Percentiles rank a stretch among this genome's conserved stretches.
Evolutionary conservation across 2,329 filamentous ascomycete genomes (phyloP).

Genomic region (Cladophialophora chaetospira): DNA sequence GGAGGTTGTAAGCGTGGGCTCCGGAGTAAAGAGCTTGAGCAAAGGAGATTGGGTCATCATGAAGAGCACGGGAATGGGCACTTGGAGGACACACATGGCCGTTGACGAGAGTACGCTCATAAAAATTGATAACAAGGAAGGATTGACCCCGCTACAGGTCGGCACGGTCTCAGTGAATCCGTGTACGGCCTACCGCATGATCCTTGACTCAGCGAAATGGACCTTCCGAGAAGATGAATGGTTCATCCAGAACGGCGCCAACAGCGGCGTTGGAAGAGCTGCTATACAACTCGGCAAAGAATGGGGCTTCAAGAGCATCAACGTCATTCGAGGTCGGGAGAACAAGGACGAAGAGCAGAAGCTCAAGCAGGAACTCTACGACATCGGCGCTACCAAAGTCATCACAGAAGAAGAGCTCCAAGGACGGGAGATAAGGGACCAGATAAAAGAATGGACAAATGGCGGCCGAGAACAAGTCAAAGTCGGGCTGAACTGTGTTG

Average conservation of each 20-base stretch:
- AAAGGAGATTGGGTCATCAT: conserved; percentile 95
- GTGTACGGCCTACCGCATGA: conserved; percentile 90
- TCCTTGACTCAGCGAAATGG: conserved; percentile 71
- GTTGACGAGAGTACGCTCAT: conserved; percentile 64
- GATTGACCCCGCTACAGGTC: conserved; percentile 73
- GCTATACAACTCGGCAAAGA: conserved; percentile 83
- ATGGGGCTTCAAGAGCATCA: conserved; percentile 90
- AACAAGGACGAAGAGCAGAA: conserved; percentile 59
- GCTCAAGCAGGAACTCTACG: conserved; percentile 62
- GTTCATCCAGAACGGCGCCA: conserved; percentile 97
- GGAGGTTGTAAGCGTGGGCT: conserved; percentile 74
- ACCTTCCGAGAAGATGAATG: conserved; percentile 73
- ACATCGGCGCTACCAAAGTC: conserved; percentile 64
- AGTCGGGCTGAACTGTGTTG: conserved; percentile 89
- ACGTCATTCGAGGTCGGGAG: conserved; percentile 76
- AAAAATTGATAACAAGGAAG: conserved; percentile 68
- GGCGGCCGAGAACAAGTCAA: conserved; percentile 71
- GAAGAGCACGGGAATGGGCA: conserved; percentile 78
- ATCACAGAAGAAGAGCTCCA: conserved; percentile 63
- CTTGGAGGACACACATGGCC: conserved; percentile 90
- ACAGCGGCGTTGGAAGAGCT: conserved; percentile 86
- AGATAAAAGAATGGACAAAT: conserved; percentile 68
- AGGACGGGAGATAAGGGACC: conserved; percentile 46
- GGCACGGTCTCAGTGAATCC: conserved; percentile 92
- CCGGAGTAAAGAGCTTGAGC: conserved; percentile 60